Base-by-base conservation (phyloP, 371 early-diverging fungal genomes). In the Catenaria anguillulae region DNA sequence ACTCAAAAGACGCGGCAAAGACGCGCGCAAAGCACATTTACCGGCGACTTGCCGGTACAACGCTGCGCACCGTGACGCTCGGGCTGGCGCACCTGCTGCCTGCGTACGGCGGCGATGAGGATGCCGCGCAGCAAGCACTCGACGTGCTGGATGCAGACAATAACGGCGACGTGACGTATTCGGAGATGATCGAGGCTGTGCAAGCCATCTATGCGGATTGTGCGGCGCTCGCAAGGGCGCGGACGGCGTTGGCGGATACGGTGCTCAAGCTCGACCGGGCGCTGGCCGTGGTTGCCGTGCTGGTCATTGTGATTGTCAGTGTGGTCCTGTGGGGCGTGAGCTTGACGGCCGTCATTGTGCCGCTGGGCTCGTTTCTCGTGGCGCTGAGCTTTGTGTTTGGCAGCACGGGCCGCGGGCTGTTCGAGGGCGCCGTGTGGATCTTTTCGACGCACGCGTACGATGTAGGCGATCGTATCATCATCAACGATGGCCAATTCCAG, bases 381-480 rank as follows among this genome's bases (percentile, higher is more conserved):
- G 34, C 56, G 56, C 35, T 56, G 4, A n/a, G n/a, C 8, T 56
- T 56, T 56, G 56, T 36, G 56, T 34, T 56, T 36, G 37, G 56
- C 4, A 23, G 23, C 2, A 56, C 35, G 21, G 56, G 23, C 29
- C 56, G 37, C 34, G 23, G 26, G 21, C 19, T 56, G 34, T 37
- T 56, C 56, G 56, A 56, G 56, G 19, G 23, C 21, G 34, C 31
- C 34, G 37, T 34, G 34, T 56, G n/a, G 10, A 24, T 56, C 2
- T 56, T 56, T 12, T n/a, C 24, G 3, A 56, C 56, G 35, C 56
- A 56, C 24, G 35, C 56, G 24, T 56, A 24, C 58, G 90, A 89
- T 63, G 83, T 86, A 17, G 90, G 89, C 59, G 90, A 90, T 66
- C 66, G 81, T 52, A 84, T 89, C 13, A 64, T 75, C 26, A 80